Percentiles rank a stretch among this genome's conserved stretches.
phyloP scores from a whole-genome alignment of 1,284 basidiomycete genomes.

The Phylloporus sp. region DNA sequence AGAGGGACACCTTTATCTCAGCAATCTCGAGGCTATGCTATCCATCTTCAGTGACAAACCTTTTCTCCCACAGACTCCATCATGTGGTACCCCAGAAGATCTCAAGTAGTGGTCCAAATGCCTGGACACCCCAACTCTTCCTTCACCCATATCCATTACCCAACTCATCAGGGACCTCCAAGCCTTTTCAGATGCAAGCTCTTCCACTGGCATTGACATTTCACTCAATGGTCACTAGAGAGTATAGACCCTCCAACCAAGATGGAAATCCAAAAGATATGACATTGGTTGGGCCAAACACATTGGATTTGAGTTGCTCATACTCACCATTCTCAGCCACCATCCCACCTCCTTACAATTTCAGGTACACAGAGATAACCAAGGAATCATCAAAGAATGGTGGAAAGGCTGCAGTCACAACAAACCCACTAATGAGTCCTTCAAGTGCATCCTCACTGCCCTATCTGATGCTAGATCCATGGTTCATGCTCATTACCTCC shows the following conservation, averaged over 20 bases:
- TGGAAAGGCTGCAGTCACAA: constrained; percentile 46
- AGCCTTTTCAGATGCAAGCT: constrained; percentile 16
- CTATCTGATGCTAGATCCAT: not conserved
- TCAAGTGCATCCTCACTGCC: constrained; percentile 30
- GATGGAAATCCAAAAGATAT: not conserved
- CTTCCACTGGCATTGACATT: constrained; percentile 12
- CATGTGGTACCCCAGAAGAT: not conserved
- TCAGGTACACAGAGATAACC: constrained; percentile 47
- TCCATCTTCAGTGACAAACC: not conserved
- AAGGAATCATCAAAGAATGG: constrained; percentile 50
- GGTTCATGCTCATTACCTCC: not conserved
- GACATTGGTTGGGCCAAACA: constrained; percentile 29
- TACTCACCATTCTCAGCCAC: constrained; percentile 1
- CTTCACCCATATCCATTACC: not conserved
- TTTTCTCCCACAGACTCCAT: not conserved
- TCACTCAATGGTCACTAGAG: constrained; percentile 7
- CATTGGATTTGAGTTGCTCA: constrained; percentile 34
- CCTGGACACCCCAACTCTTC: too few relatives aligned
- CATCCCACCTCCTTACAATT: not conserved
- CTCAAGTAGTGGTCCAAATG: constrained; percentile 11
- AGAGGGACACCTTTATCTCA: not conserved
- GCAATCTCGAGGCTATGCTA: constrained; percentile 9
- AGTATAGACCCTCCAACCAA: not conserved
- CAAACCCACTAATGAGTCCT: constrained; percentile 23
- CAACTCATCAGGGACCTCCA: not conserved